Conservation (phyloP, 2,329 filamentous ascomycete species). For the Cladobotryum mycophilum region DNA sequence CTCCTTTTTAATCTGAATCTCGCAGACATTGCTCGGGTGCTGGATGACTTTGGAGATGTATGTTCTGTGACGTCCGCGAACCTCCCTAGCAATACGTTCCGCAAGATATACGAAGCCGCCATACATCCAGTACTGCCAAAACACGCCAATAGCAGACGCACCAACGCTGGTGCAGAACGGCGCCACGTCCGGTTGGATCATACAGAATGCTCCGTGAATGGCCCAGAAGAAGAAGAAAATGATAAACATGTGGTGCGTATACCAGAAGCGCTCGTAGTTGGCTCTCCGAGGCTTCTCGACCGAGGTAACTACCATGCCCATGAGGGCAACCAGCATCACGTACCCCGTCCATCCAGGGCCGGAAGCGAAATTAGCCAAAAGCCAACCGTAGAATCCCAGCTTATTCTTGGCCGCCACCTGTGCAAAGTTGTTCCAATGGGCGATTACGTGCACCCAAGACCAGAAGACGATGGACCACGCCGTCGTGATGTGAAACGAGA, state of each 20-base stretch:
- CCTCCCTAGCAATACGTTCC: slow-evolving; percentile 72
- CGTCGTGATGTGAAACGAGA: slow-evolving; percentile 78
- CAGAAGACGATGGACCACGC: slow-evolving; percentile 88
- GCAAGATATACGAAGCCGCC: slow-evolving; percentile 73
- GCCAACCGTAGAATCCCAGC: slow-evolving; percentile 70
- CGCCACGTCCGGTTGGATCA: slow-evolving; percentile 79
- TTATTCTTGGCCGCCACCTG: slow-evolving; percentile 69
- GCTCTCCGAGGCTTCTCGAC: slow-evolving; percentile 70
- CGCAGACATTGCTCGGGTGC: slow-evolving; percentile 81
- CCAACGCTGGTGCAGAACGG: slow-evolving; percentile 69
- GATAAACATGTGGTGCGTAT: slow-evolving; percentile 82
- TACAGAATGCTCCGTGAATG: slow-evolving; percentile 83
- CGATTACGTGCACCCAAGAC: slow-evolving; percentile 78
- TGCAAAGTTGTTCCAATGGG: slow-evolving; percentile 83
- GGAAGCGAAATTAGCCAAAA: slow-evolving; percentile 70
- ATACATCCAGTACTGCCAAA: slow-evolving; percentile 88
- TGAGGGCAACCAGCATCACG: slow-evolving; percentile 72
- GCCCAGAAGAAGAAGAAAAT: slow-evolving; percentile 88
- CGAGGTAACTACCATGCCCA: slow-evolving; percentile 72
- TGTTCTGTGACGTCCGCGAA: slow-evolving; percentile 75
- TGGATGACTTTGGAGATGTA: slow-evolving; percentile 86
- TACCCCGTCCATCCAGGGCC: slow-evolving; percentile 84
- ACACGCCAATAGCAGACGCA: slow-evolving; percentile 63
- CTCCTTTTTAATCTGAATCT: slow-evolving; percentile 90
- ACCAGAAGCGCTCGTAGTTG: slow-evolving; percentile 89